Conservation (phyloP, 305 asterid species). For the Fraxinus sp. region DNA sequence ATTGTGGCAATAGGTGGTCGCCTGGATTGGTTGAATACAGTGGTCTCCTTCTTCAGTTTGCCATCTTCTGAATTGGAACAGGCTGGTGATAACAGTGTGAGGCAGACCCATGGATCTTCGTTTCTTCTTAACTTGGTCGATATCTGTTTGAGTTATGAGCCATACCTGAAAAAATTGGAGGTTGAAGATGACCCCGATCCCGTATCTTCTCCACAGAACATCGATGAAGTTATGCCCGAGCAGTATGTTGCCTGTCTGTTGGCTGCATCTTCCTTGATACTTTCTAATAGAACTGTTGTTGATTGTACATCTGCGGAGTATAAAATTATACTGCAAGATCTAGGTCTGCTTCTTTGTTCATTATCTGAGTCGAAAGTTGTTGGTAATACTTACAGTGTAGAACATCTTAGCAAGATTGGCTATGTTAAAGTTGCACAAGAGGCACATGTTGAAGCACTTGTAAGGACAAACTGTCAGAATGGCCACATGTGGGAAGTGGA, state of each 20-base stretch:
- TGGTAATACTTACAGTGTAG: constrained; percentile 52
- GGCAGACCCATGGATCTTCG: constrained; percentile 57
- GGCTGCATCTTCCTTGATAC: constrained; percentile 81
- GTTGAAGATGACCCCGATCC: constrained; percentile 31
- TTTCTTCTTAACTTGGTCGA: constrained; percentile 85
- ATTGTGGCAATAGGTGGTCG: constrained; percentile 90
- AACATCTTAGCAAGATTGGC: constrained; percentile 66
- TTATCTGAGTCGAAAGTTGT: constrained; percentile 40
- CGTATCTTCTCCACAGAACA: constrained; percentile 32
- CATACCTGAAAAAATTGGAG: constrained; percentile 40
- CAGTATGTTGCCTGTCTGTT: constrained; percentile 67
- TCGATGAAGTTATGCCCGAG: constrained; percentile 39
- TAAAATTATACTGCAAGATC: constrained; percentile 68
- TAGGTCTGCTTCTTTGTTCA: constrained; percentile 76
- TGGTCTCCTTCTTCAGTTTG: constrained; percentile 59
- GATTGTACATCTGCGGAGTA: constrained; percentile 50
- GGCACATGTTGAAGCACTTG: constrained; percentile 64
- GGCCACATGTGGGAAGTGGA: constrained; percentile 83
- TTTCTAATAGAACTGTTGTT: constrained; percentile 50
- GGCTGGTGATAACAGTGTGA: constrained; percentile 39
- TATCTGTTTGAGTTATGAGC: constrained; percentile 86
- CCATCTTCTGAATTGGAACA: constrained; percentile 55
- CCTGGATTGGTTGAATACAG: constrained; percentile 79
- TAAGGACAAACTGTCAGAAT: constrained; percentile 55
- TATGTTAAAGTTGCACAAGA: constrained; percentile 91